Percentiles rank a stretch among this genome's conserved stretches.
Conservation (phyloP, 176 grass and related monocot species). For the Eremochloa ophiuroides region DNA sequence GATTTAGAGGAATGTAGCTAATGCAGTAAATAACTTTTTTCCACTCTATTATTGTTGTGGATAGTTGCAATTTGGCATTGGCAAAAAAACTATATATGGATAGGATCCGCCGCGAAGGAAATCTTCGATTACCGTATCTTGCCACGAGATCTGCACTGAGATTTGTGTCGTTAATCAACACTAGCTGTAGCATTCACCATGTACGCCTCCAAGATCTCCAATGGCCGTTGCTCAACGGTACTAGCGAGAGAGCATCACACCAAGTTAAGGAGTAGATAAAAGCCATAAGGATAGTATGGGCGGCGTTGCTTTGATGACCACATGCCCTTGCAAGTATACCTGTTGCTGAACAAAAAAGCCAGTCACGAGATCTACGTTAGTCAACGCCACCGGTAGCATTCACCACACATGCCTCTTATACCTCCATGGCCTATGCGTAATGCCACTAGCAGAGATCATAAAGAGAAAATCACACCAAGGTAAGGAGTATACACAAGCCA, state of each 20-base stretch:
- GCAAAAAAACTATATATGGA: neutral
- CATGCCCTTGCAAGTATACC: too few species aligned
- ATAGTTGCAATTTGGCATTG: neutral
- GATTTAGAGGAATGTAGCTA: neutral
- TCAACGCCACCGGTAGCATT: too few species aligned
- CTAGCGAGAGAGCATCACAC: too few species aligned
- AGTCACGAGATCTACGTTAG: too few species aligned
- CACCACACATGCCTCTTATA: too few species aligned
- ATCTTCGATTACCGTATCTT: neutral
- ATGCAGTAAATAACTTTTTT: neutral
- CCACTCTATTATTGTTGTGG: too few species aligned
- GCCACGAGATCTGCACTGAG: neutral
- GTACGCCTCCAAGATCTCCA: neutral
- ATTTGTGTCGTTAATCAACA: neutral
- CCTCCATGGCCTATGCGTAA: too few species aligned
- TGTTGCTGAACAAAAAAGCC: too few species aligned
- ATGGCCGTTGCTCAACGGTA: accelerated
- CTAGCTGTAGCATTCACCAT: too few species aligned
- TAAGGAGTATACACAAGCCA: neutral
- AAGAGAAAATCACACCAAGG: neutral
- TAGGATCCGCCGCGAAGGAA: neutral
- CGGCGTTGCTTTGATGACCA: too few species aligned
- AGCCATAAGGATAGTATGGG: too few species aligned
- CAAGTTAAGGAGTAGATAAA: too few species aligned
- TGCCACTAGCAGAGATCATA: accelerated